Percentiles rank a stretch among this genome's conserved stretches.
phyloP scores from a whole-genome alignment of 805 yeast species.

The Ogataea paraovalis region DNA sequence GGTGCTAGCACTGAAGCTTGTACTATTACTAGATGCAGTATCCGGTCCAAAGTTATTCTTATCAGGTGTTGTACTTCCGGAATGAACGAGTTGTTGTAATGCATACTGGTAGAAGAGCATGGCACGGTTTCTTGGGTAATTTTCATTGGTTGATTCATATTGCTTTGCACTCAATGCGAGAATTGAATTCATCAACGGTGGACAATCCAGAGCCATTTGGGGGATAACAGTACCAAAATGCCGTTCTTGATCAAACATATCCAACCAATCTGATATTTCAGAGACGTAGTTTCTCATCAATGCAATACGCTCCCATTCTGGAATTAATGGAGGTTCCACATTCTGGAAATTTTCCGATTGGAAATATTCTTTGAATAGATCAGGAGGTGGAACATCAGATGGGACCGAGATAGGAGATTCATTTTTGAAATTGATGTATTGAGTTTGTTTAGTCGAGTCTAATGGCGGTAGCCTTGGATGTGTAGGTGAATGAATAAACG shows the following conservation, averaged over 20 bases:
- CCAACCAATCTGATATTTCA: conserved; percentile 23
- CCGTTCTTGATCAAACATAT: conserved; percentile 23
- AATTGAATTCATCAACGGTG: conserved; percentile 6
- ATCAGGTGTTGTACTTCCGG: neutral
- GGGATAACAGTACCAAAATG: conserved; percentile 22
- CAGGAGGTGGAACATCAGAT: conserved; percentile 10
- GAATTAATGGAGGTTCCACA: conserved; percentile 6
- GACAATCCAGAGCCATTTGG: conserved; percentile 9
- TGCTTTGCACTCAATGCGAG: conserved; percentile 11
- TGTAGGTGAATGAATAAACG: neutral
- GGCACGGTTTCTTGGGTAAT: conserved; percentile 8
- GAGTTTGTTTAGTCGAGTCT: neutral
- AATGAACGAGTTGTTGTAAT: conserved; percentile 7
- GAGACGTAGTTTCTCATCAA: conserved; percentile 17
- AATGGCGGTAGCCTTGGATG: neutral
- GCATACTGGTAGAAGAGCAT: conserved; percentile 8
- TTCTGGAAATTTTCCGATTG: conserved; percentile 7
- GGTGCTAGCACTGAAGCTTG: neutral
- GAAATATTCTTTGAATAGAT: conserved; percentile 7
- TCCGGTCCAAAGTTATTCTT: neutral
- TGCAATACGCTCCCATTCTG: conserved; percentile 7
- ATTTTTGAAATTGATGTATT: neutral
- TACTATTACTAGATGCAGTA: neutral
- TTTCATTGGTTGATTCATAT: conserved; percentile 8
- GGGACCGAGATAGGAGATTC: conserved; percentile 7